A percentile compares a stretch with the other conserved stretches of the same genome.
phyloP scores from a whole-genome alignment of 2,329 filamentous ascomycete species.

The Thelonectria olida region DNA sequence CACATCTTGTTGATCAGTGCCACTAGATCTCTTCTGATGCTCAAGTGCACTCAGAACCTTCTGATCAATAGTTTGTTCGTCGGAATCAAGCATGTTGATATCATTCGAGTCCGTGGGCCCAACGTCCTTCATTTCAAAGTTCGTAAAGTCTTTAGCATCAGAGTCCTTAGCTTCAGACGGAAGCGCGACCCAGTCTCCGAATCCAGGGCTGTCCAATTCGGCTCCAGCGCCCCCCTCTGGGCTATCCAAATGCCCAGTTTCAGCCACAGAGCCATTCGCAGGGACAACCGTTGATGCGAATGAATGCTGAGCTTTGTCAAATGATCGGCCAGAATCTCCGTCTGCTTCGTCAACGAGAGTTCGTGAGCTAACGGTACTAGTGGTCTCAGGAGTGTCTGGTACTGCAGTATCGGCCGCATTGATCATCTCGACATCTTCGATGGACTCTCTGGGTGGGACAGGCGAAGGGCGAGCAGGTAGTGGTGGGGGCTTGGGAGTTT shows the following conservation, averaged over 20 bases:
- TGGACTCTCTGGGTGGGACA: constrained; percentile 42
- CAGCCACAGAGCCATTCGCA: constrained; percentile 37
- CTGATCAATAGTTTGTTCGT: constrained; percentile 54
- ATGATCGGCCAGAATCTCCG: constrained; percentile 47
- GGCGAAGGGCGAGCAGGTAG: constrained; percentile 60
- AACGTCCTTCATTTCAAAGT: no score
- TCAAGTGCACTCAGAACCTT: constrained; percentile 57
- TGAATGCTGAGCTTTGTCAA: constrained; percentile 44
- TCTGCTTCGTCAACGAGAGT: constrained; percentile 59
- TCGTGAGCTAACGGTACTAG: constrained; percentile 60
- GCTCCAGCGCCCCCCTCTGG: constrained; percentile 15
- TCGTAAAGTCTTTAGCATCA: not conserved
- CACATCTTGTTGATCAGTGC: constrained; percentile 87
- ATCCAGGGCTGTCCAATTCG: not conserved
- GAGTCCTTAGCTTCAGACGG: not conserved
- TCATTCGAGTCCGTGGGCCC: constrained; percentile 20
- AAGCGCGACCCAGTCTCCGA: not conserved
- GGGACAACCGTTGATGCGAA: constrained; percentile 31
- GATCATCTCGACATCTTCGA: constrained; percentile 47
- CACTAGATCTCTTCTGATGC: constrained; percentile 56
- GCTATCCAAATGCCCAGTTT: constrained; percentile 25
- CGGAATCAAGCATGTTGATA: constrained; percentile 43
- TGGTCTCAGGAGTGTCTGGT: constrained; percentile 47
- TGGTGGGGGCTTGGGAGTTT: constrained; percentile 53
- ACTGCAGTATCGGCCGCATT: constrained; percentile 44